Base-by-base conservation (phyloP, 1,284 basidiomycete species). In the Phylloporus sp. region DNA sequence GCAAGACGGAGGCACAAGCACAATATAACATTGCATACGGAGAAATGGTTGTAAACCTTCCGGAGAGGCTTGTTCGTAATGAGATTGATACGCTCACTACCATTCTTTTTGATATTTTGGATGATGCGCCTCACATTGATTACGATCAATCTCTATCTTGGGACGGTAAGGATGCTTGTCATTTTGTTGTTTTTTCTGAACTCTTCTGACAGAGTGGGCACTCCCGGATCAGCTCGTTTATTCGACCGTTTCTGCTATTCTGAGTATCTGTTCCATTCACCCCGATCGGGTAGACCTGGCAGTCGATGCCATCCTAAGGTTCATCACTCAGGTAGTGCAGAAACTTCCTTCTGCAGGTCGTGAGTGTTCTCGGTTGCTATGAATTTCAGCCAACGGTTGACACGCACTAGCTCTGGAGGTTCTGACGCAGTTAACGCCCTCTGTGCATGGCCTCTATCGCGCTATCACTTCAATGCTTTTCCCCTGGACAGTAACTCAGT, bases 381-480 rank as follows among this genome's bases (percentile, higher is more conserved):
- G 35, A 6, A 41, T 55, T 63, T 11, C 43, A 63, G 41, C 62
- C n/a, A 25, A 25, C 17, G 35, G 60, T 49, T 61, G 2, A 61
- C 14, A 43, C 49, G 23, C 37, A 25, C 56, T 73, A 93, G 94
- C 92, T 3, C 82, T 90, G 39, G 86, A 90, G 70, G 85, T 93
- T 41, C 82, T 97, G 25, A 90, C 90, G 0, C 92, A 94, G 72
- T 82, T 92, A 60, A 90, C 91, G 27, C 95, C 96, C 15, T 88
- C 92, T 37, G 85, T 97, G 66, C 94, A 97, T 78, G 95, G 95
- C 19, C 83, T 96, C 52, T 95, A 96, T 77, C 89, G 95, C 47
- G 94, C 95, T 19, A 87, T 96, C 68, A 92, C 90, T 58, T 91
- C 92, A 19, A 90, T 90, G 3, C 85, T 89, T 2, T 96, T 93